Evolutionary conservation across 306 rosid species (phyloP).

Genomic region (Lathyrus aphaca): DNA sequence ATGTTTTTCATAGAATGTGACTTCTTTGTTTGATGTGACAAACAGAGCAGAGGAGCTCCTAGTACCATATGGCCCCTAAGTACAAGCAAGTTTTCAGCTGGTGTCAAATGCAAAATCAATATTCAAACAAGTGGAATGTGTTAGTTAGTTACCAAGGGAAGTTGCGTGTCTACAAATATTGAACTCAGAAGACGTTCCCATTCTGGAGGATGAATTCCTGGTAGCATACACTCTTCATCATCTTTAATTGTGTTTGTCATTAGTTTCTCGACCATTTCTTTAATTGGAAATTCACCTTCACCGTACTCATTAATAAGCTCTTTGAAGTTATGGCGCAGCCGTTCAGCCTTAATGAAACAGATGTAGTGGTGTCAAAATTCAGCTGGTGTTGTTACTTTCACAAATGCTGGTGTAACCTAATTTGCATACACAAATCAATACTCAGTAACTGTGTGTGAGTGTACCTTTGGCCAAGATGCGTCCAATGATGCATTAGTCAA

Average conservation of each 20-base stretch:
- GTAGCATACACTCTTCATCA: slow-evolving; percentile 56
- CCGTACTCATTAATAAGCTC: slow-evolving; percentile 48
- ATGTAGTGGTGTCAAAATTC: not conserved
- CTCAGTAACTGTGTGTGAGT: slow-evolving; percentile 6
- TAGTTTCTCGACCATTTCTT: slow-evolving; percentile 69
- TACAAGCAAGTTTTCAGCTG: slow-evolving; percentile 22
- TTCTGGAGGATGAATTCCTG: slow-evolving; percentile 59
- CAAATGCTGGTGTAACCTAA: too few species aligned
- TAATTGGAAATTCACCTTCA: slow-evolving; percentile 51
- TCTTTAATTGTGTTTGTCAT: slow-evolving; percentile 66
- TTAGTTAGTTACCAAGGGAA: slow-evolving; percentile 48
- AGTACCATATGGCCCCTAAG: slow-evolving; percentile 80
- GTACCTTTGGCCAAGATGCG: slow-evolving; percentile 89
- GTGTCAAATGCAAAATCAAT: slow-evolving; percentile 22
- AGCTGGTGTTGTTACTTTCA: not conserved
- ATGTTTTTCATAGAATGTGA: slow-evolving; percentile 60
- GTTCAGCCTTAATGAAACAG: slow-evolving; percentile 57
- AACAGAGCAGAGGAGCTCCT: slow-evolving; percentile 73
- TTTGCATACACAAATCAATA: not conserved
- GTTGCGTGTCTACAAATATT: slow-evolving; percentile 56
- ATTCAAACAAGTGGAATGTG: slow-evolving; percentile 1
- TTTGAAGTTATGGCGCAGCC: slow-evolving; percentile 61
- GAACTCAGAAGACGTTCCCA: slow-evolving; percentile 58
- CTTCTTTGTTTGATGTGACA: slow-evolving; percentile 63
- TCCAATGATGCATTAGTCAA: slow-evolving; percentile 75